These are phyloP conservation scores for Avena insularis DNA, from an alignment of 176 grass and related monocot species.

Conservation along the genomic window DNA sequence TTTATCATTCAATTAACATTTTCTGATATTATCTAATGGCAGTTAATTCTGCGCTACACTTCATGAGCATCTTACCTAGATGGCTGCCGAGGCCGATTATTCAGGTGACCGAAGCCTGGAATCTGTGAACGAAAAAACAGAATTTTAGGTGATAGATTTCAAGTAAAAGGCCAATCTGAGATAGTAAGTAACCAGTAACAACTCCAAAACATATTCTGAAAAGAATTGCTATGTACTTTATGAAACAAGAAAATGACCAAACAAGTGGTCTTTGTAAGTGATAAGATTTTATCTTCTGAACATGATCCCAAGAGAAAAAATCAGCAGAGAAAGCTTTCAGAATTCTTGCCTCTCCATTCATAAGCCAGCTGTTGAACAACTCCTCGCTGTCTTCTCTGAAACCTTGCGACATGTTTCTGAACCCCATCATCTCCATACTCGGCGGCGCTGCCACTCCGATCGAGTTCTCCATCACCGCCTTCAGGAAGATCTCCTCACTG, in stretches of 20 bases:
- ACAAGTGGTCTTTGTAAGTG: not conserved
- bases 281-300: constrained; percentile 27
- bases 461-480: constrained; percentile 69
- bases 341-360: constrained; percentile 79
- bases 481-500: constrained; percentile 80
- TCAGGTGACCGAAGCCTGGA: constrained; percentile 56
- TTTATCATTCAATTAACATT: not conserved
- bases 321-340: not conserved
- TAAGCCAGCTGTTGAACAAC: constrained; percentile 77
- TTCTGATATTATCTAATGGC: not conserved
- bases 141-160: constrained; percentile 20
- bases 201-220: constrained; percentile 1
- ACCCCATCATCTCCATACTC: constrained; percentile 74
- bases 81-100: constrained; percentile 59
- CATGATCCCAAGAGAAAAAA: not conserved
- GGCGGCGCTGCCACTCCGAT: constrained; percentile 54
- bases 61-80: constrained; percentile 52
- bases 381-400: constrained; percentile 77
- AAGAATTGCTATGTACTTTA: not conserved
- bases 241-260: not conserved
- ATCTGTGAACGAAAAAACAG: constrained; percentile 55
- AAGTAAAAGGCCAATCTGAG: constrained; percentile 20
- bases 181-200: not conserved
- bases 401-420: constrained; percentile 55
- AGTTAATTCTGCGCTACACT: constrained; percentile 6